These are phyloP conservation scores for Rachicladosporium sp. DNA, from an alignment of 2,329 filamentous ascomycete species.

Conservation along the genomic window DNA sequence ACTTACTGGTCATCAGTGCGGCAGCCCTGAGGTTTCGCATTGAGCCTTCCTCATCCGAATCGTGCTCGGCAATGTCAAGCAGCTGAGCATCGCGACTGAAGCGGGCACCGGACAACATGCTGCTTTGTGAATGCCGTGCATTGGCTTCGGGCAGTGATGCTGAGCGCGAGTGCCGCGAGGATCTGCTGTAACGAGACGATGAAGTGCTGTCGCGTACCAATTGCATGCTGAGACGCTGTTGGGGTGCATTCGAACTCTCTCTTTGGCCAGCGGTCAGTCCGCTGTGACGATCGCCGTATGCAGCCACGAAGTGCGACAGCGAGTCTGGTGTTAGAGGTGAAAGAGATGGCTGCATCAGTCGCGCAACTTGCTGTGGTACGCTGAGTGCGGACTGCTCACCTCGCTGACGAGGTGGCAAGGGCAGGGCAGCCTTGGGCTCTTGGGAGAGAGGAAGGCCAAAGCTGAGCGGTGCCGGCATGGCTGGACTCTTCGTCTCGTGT, in stretches of 20 bases:
- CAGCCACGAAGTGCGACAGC: slow-evolving; percentile 40
- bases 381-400: neutral
- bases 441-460: slow-evolving; percentile 6
- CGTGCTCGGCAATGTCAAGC: slow-evolving; percentile 27
- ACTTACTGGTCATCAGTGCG: slow-evolving; percentile 76
- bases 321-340: slow-evolving; percentile 34
- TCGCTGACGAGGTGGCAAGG: slow-evolving; percentile 7
- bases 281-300: slow-evolving; percentile 31
- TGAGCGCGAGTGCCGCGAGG: slow-evolving; percentile 18
- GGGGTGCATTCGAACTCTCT: neutral
- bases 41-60: slow-evolving; percentile 25
- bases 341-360: slow-evolving; percentile 1
- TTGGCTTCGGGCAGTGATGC: slow-evolving; percentile 17
- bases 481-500: slow-evolving; percentile 17
- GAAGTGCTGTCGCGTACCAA: too few species aligned
- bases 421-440: slow-evolving; percentile 7
- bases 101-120: slow-evolving; percentile 10
- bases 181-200: slow-evolving; percentile 16
- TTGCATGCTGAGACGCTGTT: slow-evolving; percentile 8
- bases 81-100: slow-evolving; percentile 46
- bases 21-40: slow-evolving; percentile 67
- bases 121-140: slow-evolving; percentile 11
- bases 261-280: slow-evolving; percentile 1
- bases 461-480: slow-evolving; percentile 4
- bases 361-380: slow-evolving; percentile 1